These are phyloP conservation scores for Myrmaecium sp. DNA, from an alignment of 2,329 filamentous ascomycete genomes.

Conservation along the genomic window DNA sequence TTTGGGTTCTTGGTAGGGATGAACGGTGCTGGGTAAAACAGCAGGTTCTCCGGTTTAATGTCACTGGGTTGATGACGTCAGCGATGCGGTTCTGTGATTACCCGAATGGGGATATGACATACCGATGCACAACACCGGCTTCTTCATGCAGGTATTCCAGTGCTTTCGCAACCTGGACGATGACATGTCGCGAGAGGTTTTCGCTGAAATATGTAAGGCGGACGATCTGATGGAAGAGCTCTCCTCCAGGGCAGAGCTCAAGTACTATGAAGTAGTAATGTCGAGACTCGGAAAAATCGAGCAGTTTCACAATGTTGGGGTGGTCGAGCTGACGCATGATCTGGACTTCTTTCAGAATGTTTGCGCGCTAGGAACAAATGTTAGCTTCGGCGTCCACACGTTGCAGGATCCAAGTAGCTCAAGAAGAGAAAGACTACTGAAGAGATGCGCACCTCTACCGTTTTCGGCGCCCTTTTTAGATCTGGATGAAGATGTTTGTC, in stretches of 20 bases:
- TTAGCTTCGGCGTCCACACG: constrained; percentile 19
- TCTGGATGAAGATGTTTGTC: constrained; percentile 87
- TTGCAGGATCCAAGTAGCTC: constrained; percentile 10
- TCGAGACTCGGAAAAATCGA: constrained; percentile 82
- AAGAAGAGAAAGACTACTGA: constrained; percentile 9
- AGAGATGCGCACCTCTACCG: constrained; percentile 70
- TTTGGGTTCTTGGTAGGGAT: constrained; percentile 66
- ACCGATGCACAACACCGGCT: constrained; percentile 93
- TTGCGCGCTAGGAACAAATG: constrained; percentile 55
- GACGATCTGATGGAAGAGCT: constrained; percentile 97
- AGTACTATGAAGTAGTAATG: constrained; percentile 98
- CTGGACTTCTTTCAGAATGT: constrained; percentile 95
- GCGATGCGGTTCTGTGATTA: constrained; percentile 6
- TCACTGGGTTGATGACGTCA: constrained; percentile 44
- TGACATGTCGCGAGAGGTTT: constrained; percentile 84
- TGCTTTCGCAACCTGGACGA: constrained; percentile 84
- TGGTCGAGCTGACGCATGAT: constrained; percentile 97
- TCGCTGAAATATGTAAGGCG: constrained; percentile 97
- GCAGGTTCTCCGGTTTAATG: constrained; percentile 94
- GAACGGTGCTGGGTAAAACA: constrained; percentile 77
- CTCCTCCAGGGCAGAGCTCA: constrained; percentile 85
- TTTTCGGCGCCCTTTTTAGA: constrained; percentile 75
- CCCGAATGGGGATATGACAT: constrained; percentile 19
- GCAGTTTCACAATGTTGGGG: constrained; percentile 83
- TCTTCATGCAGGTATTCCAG: constrained; percentile 89